A percentile compares a stretch with the other conserved stretches of the same genome.
phyloP scores from a whole-genome alignment of 208 protist species.

The Herpetomonas tarakana region DNA sequence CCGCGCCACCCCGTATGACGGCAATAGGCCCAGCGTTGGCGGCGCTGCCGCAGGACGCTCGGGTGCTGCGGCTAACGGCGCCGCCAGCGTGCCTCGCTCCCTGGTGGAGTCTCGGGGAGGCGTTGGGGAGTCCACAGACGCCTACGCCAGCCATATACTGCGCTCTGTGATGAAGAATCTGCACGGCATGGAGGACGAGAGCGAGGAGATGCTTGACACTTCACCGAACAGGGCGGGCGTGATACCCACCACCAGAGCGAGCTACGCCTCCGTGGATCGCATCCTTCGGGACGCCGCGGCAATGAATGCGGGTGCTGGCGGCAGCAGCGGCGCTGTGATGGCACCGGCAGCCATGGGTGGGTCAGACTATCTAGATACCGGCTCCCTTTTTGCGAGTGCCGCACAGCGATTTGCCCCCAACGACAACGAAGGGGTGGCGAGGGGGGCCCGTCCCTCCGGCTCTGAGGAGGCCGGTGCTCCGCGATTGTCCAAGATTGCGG shows the following conservation, averaged over 20 bases:
- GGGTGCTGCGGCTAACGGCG: neutral
- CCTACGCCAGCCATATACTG: slow-evolving; percentile 4
- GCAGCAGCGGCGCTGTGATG: neutral
- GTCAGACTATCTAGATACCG: too few relatives aligned
- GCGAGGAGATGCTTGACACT: neutral
- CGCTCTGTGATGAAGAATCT: slow-evolving; percentile 1
- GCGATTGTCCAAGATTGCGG: neutral
- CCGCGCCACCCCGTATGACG: neutral
- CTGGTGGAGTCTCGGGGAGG: neutral
- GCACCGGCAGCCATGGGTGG: too few relatives aligned
- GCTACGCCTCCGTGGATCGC: neutral
- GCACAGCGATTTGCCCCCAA: too few relatives aligned
- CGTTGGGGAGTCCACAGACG: slow-evolving; percentile 1
- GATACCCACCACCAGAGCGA: neutral
- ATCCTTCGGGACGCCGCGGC: neutral
- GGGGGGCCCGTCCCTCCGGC: too few relatives aligned
- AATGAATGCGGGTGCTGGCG: too few relatives aligned
- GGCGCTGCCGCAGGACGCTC: neutral
- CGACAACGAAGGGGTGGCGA: too few relatives aligned
- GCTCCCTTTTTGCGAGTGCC: neutral
- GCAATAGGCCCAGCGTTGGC: too few relatives aligned
- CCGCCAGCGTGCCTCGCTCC: neutral
- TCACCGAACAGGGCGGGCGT: neutral
- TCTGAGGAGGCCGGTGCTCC: neutral
- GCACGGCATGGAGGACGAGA: neutral